Base-by-base conservation (phyloP, 495 filamentous ascomycete species). In the Penicillium coprophilum region DNA sequence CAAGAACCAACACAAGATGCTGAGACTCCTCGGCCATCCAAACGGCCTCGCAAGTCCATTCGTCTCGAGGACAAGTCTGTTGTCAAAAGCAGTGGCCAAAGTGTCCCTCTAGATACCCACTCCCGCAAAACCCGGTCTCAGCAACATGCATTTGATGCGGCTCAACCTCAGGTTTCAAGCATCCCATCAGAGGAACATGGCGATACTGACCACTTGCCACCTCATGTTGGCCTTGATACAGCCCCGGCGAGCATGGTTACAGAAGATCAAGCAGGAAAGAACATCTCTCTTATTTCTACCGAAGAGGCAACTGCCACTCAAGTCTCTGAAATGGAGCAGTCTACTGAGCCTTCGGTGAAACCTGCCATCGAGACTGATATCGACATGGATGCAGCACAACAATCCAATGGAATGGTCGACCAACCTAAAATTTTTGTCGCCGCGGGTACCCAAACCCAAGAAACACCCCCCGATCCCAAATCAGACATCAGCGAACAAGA, bases 31-130 rank as follows among this genome's bases (percentile, higher is more conserved):
- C 61, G 51, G 24, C 58, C 58, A 8, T 43, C 60, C 15, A 66
- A 67, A 46, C 34, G 57, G 23, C 44, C 58, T 8, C 67, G 70
- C 32, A 65, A 70, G 41, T 72, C 67, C 11, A 50, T 59, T 7
- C 64, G 64, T 30, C 53, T 67, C 11, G 66, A 66, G n/a, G 67
- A 63, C 6, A 49, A 62, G 20, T 50, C 62, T 30, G 50, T 53
- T 4, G 28, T 56, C 2, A 60, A 58, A 28, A 61, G 63, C 36
- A 55, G 15, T 10, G 59, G 58, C 1, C 21, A 23, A 24, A 5
- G 48, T 46, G 20, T 51, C 44, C 28, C 58, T 15, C 60, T 46
- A 5, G 43, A 44, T 40, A 63, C 45, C 43, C 60, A 61, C 20
- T 54, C 69, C 45, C 65, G 64, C 30, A 69, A 65, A 19, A 53